Conservation (phyloP, 176 grass and related monocot genomes). For the Ensete glaucum region DNA sequence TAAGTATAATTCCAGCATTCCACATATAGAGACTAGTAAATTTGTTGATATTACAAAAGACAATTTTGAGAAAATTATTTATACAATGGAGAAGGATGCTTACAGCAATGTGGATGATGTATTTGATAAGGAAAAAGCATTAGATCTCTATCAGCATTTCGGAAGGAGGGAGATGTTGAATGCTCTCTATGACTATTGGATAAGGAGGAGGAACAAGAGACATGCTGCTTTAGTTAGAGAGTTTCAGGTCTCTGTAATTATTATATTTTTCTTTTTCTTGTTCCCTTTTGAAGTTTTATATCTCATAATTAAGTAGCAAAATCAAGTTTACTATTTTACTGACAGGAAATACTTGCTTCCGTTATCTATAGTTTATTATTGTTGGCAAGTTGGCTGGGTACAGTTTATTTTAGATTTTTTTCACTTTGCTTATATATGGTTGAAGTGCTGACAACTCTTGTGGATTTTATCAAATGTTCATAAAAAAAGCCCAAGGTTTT, state of each 20-base stretch:
- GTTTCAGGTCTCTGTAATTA: constrained; percentile 62
- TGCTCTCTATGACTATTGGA: constrained; percentile 63
- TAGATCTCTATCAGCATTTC: constrained; percentile 45
- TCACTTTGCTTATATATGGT: no score
- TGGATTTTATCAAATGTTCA: no score
- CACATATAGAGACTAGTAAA: constrained; percentile 25
- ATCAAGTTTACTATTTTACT: neutral
- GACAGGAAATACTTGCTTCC: neutral
- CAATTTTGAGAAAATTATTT: constrained; percentile 74
- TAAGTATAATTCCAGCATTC: constrained; percentile 27
- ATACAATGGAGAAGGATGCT: constrained; percentile 66
- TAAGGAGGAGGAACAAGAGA: constrained; percentile 47
- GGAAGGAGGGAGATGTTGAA: constrained; percentile 32
- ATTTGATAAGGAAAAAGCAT: constrained; percentile 33
- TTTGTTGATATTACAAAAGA: constrained; percentile 31
- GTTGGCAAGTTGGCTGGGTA: no score
- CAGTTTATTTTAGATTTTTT: no score
- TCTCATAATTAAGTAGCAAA: neutral
- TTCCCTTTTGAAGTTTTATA: neutral
- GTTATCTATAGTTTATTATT: no score
- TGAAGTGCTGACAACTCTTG: no score
- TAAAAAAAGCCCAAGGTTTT: no score
- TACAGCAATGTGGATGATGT: constrained; percentile 42
- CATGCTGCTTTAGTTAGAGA: constrained; percentile 44
- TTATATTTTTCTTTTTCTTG: constrained; percentile 2